Evolutionary conservation across 2,329 filamentous ascomycete species (phyloP).

Genomic region (Periconia sp.): DNA sequence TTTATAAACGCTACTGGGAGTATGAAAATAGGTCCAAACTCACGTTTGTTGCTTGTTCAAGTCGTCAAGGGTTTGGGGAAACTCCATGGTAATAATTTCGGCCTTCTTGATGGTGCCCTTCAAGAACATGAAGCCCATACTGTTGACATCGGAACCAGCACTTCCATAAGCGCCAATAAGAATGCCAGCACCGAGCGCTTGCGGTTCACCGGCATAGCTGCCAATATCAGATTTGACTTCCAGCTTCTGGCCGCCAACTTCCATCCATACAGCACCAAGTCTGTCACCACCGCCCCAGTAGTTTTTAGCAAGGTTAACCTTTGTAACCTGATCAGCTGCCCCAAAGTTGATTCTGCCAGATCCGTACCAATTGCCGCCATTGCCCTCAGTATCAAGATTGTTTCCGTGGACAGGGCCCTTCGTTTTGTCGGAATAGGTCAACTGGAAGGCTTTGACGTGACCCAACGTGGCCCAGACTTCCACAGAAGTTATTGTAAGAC

Average conservation of each 20-base stretch:
- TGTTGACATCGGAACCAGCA: not conserved
- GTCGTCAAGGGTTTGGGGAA: not conserved
- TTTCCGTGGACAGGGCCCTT: not conserved
- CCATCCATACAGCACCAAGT: not conserved
- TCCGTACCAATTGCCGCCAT: not conserved
- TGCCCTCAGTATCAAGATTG: not conserved
- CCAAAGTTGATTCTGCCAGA: not conserved
- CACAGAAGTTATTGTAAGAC: not conserved
- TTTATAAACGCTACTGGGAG: not conserved
- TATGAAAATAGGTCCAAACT: not conserved
- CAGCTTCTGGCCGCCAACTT: not conserved
- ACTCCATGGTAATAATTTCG: not conserved
- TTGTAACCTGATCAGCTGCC: not conserved
- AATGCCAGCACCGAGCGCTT: not conserved
- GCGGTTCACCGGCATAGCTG: not conserved
- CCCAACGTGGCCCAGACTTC: not conserved
- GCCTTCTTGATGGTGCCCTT: not conserved
- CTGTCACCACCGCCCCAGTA: not conserved
- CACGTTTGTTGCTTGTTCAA: not conserved
- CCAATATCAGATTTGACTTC: not conserved
- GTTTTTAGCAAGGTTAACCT: not conserved
- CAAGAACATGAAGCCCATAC: not conserved
- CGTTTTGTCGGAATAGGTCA: not conserved
- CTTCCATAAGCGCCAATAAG: not conserved
- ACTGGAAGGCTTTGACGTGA: not conserved